These are phyloP conservation scores for Fomitopsis serialis DNA, from an alignment of 768 basidiomycete species.

Conservation along the genomic window DNA sequence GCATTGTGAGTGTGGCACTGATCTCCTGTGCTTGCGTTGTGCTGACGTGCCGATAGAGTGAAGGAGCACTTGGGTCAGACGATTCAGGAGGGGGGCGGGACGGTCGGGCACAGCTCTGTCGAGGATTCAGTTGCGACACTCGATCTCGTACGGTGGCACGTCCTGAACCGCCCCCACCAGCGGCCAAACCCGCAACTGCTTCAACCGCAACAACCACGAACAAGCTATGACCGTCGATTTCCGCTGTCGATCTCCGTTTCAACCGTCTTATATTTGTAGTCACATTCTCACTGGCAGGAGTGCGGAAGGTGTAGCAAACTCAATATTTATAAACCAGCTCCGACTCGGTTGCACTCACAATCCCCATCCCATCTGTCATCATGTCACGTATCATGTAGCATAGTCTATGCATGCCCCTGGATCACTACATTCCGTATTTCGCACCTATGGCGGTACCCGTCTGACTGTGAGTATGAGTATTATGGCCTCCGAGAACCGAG, in stretches of 20 bases:
- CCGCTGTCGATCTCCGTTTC: too few species aligned
- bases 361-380: background rate
- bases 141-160: constrained; percentile 80
- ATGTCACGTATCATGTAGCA: background rate
- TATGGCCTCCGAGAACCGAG: constrained; percentile 56
- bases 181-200: constrained; percentile 5
- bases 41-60: constrained; percentile 40
- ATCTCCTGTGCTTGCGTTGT: constrained; percentile 1
- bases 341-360: background rate
- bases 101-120: constrained; percentile 80
- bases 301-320: too few species aligned
- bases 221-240: too few species aligned
- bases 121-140: constrained; percentile 89
- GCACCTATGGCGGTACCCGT: too few species aligned
- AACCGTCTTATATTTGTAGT: too few species aligned
- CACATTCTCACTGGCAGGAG: too few species aligned
- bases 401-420: too few species aligned
- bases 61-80: constrained; percentile 75
- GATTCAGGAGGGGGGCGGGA: constrained; percentile 78
- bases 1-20: constrained; percentile 53
- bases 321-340: too few species aligned
- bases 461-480: background rate
- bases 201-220: background rate
- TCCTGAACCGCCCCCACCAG: constrained; percentile 52
- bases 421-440: too few species aligned